These are phyloP conservation scores for Terana coerulea DNA, from an alignment of 768 basidiomycete species.

Conservation along the genomic window DNA sequence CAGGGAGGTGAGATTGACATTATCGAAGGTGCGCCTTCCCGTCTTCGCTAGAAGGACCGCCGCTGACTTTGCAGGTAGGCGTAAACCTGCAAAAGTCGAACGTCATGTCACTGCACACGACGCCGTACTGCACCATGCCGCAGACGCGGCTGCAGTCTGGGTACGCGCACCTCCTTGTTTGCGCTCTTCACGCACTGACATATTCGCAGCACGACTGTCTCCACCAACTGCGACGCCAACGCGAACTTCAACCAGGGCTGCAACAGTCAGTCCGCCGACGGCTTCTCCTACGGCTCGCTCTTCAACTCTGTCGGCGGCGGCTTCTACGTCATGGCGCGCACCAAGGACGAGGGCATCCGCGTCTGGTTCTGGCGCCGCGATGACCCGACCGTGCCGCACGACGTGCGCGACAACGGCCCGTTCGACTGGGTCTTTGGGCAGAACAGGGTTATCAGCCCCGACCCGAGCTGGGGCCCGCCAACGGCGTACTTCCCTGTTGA, in stretches of 20 bases:
- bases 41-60: neutral
- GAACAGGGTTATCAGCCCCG: conserved; percentile 15
- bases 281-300: conserved; percentile 40
- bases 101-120: conserved; percentile 53
- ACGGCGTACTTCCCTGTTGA: conserved; percentile 46
- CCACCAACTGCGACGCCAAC: conserved; percentile 45
- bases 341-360: conserved; percentile 39
- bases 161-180: conserved; percentile 27
- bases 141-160: conserved; percentile 40
- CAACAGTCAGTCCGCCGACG: conserved; percentile 40
- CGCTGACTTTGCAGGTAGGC: conserved; percentile 26
- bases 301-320: conserved; percentile 59
- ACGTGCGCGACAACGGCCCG: conserved; percentile 25
- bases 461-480: conserved; percentile 40
- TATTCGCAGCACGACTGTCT: conserved; percentile 32
- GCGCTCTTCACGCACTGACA: neutral
- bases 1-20: conserved; percentile 59
- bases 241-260: conserved; percentile 61
- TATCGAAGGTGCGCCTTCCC: conserved; percentile 42
- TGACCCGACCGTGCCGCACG: conserved; percentile 40
- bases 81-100: conserved; percentile 46
- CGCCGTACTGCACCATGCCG: conserved; percentile 43
- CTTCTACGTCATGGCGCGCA: conserved; percentile 51
- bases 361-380: conserved; percentile 62
- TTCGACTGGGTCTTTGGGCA: neutral